phyloP scores from a whole-genome alignment of 441 rosid species.

The Populus hybrid region DNA sequence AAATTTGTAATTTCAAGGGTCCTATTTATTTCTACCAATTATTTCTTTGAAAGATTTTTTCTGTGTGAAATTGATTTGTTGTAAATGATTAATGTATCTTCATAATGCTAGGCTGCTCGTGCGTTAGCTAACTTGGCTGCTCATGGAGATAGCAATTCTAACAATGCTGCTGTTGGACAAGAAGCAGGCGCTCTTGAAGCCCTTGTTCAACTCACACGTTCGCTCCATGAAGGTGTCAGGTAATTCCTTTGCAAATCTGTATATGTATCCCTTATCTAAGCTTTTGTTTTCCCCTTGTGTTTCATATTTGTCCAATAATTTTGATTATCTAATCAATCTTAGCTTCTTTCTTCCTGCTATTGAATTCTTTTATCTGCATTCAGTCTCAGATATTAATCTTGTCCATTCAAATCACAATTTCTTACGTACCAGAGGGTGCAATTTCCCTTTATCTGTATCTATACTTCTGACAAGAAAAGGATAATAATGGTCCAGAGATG shows the following conservation, averaged over 20 bases:
- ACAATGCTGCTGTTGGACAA: conserved; percentile 94
- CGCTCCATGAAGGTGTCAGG: conserved; percentile 97
- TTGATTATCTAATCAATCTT: conserved; percentile 3
- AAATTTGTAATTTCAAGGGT: neutral
- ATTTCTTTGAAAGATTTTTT: no score
- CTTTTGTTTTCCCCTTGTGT: neutral
- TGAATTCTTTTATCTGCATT: neutral
- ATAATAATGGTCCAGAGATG: neutral
- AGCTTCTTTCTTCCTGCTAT: neutral
- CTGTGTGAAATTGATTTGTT: neutral
- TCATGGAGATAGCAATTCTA: conserved; percentile 94
- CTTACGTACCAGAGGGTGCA: neutral
- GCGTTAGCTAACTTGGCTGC: conserved; percentile 98
- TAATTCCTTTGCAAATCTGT: conserved; percentile 15
- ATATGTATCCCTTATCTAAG: conserved; percentile 1
- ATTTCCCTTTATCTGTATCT: neutral
- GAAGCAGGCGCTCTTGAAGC: conserved; percentile 97
- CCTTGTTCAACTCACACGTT: conserved; percentile 79
- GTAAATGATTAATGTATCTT: conserved; percentile 6
- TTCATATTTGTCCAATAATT: neutral
- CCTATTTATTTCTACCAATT: neutral
- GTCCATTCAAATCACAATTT: neutral
- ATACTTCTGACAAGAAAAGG: neutral
- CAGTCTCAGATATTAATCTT: neutral
- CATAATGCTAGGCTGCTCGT: conserved; percentile 79